Conservation (phyloP, 768 basidiomycete species). For the Russula brevipes region DNA sequence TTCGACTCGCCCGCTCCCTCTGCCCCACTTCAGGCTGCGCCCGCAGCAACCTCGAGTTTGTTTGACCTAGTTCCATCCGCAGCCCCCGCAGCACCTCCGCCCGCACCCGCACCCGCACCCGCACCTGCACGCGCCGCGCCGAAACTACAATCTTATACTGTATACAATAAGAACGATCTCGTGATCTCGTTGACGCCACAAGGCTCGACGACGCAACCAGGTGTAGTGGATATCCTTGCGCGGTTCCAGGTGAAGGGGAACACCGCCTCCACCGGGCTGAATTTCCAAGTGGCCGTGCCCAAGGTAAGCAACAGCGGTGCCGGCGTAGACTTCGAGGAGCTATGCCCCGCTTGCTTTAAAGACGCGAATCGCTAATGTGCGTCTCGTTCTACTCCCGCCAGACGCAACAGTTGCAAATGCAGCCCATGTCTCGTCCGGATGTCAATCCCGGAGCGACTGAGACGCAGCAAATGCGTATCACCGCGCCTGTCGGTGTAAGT, state of each 20-base stretch:
- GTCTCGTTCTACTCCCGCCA: conserved; percentile 30
- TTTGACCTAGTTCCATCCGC: conserved; percentile 26
- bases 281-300: conserved; percentile 97
- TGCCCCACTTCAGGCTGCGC: conserved; percentile 33
- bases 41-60: conserved; percentile 19
- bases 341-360: neutral
- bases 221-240: conserved; percentile 85
- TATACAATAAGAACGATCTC: conserved; percentile 88
- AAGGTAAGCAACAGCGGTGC: conserved; percentile 49
- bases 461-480: conserved; percentile 92
- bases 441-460: conserved; percentile 75
- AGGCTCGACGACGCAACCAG: conserved; percentile 73
- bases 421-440: conserved; percentile 87
- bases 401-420: conserved; percentile 97
- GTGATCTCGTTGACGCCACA: conserved; percentile 88
- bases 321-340: neutral
- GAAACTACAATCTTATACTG: conserved; percentile 67
- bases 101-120: conserved; percentile 34
- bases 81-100: conserved; percentile 28
- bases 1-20: conserved; percentile 52
- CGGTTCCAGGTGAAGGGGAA: conserved; percentile 69
- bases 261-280: conserved; percentile 55
- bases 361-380: neutral
- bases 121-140: conserved; percentile 40
- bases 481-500: conserved; percentile 83